phyloP scores from a whole-genome alignment of 176 grass and related monocot genomes.

The Zoysia pacifica region DNA sequence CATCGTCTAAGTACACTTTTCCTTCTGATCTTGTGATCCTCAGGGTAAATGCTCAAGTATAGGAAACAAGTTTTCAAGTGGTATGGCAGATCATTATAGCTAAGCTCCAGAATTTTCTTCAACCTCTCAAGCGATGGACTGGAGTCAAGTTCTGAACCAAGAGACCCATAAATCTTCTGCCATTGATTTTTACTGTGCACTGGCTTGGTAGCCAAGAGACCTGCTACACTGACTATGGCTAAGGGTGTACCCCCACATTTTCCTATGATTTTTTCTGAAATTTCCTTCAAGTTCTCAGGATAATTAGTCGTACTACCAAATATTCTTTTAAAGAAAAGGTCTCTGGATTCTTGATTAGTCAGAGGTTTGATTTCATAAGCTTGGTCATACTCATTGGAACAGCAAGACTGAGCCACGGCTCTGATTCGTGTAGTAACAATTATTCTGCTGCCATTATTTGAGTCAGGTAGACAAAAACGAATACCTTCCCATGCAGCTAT shows the following conservation, averaged over 20 bases:
- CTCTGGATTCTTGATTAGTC: conserved; percentile 10
- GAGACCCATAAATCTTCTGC: conserved; percentile 27
- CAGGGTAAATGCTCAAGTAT: conserved; percentile 44
- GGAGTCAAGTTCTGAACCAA: conserved; percentile 42
- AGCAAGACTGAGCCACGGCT: conserved; percentile 39
- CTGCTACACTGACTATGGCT: conserved; percentile 48
- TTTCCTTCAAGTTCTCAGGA: neutral
- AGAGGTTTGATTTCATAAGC: conserved; percentile 47
- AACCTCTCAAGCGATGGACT: conserved; percentile 45
- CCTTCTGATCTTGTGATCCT: conserved; percentile 40
- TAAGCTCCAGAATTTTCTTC: conserved; percentile 54
- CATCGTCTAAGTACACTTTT: conserved; percentile 42
- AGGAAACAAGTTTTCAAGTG: conserved; percentile 49
- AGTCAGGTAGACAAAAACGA: conserved; percentile 34
- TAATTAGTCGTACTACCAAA: conserved; percentile 31
- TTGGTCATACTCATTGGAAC: conserved; percentile 41
- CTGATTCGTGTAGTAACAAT: conserved; percentile 47
- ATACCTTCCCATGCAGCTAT: conserved; percentile 40
- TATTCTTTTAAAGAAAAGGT: conserved; percentile 38
- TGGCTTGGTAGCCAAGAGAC: conserved; percentile 24
- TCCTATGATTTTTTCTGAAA: conserved; percentile 33
- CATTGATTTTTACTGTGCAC: conserved; percentile 33
- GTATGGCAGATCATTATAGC: conserved; percentile 48
- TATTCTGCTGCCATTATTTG: conserved; percentile 44
- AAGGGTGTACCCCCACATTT: conserved; percentile 39